These are phyloP conservation scores for Solanum gracilifrons DNA, from an alignment of 257 asterid genomes.

Conservation along the genomic window DNA sequence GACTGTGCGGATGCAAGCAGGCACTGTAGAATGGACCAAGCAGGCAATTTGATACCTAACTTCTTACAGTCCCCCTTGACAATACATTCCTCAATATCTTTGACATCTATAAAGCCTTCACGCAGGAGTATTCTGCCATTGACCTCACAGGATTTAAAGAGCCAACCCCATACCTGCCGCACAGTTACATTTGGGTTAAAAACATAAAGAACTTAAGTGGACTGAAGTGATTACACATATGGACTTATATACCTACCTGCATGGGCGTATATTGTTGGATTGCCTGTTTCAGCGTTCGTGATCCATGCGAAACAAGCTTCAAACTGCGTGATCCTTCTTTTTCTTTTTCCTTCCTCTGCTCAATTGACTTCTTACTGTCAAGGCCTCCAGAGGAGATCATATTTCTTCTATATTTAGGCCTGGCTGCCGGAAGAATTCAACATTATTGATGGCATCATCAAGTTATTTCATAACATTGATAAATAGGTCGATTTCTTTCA, in stretches of 20 bases:
- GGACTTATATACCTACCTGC: conserved; percentile 57
- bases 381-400: conserved; percentile 18
- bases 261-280: conserved; percentile 57
- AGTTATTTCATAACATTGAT: not conserved
- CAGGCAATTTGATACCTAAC: conserved; percentile 70
- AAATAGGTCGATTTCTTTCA: not conserved
- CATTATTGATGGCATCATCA: not conserved
- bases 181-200: not conserved
- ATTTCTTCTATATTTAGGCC: conserved; percentile 71
- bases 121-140: conserved; percentile 55
- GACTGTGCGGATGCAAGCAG: conserved; percentile 63
- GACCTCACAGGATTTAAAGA: conserved; percentile 67
- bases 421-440: conserved; percentile 53
- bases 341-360: conserved; percentile 30
- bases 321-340: conserved; percentile 37
- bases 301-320: conserved; percentile 59
- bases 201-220: not conserved
- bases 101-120: conserved; percentile 54
- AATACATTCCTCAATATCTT: conserved; percentile 62
- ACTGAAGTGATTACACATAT: not conserved
- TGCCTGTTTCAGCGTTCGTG: conserved; percentile 56
- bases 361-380: conserved; percentile 30
- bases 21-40: conserved; percentile 68
- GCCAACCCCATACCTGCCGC: conserved; percentile 81
- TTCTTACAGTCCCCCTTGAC: conserved; percentile 64